Evolutionary conservation across 1,284 basidiomycete species (phyloP), one percentile per base, ranked within the genome.

Genomic region (Pseudomicrostroma phylloplanum): DNA sequence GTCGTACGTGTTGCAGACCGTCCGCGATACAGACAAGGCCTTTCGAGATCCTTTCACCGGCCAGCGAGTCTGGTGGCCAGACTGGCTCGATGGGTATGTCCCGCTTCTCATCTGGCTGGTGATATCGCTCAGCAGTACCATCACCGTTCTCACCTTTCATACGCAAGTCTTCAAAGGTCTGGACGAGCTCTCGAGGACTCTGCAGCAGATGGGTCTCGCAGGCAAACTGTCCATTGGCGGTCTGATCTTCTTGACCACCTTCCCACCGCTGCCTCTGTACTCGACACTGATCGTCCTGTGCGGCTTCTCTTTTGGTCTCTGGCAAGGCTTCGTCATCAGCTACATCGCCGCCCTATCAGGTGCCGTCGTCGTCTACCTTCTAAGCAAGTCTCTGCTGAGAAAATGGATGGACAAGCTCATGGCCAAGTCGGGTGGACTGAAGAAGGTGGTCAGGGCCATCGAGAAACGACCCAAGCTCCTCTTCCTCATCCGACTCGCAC

Each of bases 251-350:
- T 58, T 77, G 56, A 77, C 65, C 74, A 81, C 65, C 70, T 82
- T 71, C 76, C 79, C 90, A 60, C 90, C 90, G 48, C 73, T 92
- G 57, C 90, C 90, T 51, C 82, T 92, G 67, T 92, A 92, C 80
- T 91, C 89, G 69, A 92, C 90, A 9, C 83, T 92, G 81, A 90
- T 91, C 79, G 85, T 89, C 72, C 84, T 92, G 67, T 89, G 89
- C 62, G 90, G 90, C 43, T 92, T 91, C 80, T 90, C 89, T 15
- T 92, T 87, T 74, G 90, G 90, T 60, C 82, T 88, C 36, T 87
- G 86, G 86, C 84, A 84, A 55, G 90, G 90, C 69, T 88, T 88
- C 63, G 80, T 88, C 71, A 85, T 92, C 78, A 91, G 89, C 59
- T 92, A 92, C 80, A 84, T 84, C 69, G 87, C 90, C n/a, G 90